Base-by-base conservation (phyloP, 2,329 filamentous ascomycete species). In the Claviceps sp. region DNA sequence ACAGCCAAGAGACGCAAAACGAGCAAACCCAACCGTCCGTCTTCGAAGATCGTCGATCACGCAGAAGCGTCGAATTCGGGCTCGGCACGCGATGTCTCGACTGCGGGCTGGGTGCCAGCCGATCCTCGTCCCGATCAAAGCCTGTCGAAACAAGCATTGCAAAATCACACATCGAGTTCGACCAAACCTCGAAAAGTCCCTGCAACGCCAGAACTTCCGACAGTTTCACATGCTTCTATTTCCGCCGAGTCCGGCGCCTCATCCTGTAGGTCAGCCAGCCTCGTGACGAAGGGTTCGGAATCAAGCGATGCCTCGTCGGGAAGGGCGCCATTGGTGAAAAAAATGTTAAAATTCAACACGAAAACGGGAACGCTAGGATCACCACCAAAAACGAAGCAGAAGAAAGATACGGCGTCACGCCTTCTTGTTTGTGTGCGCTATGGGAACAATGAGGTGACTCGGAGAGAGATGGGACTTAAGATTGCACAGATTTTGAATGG, bases 281-380 rank as follows among this genome's bases (percentile, higher is more conserved):
- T 18, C 34, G 4, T 37, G 37, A 24, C 37, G 30, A 45, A 45
- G 14, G 30, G 18, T n/a, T 13, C 41, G 8, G 40, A 38, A 42
- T 47, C 40, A 18, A 30, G 55, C 8, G 45, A 52, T 22, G 46
- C 57, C 37, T 54, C 51, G 30, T 45, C 57, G 37, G 37, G 53
- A 1, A 72, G 68, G 44, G 30, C 30, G 30, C 30, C 30, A 11
- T 34, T 11, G 30, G 30, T 34, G 9, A 34, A 34, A 11, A 81
- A 76, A 56, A 57, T 83, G 1, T 63, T 83, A 20, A 74, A 69
- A 55, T 72, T 82, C 58, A 82, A 84, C 55, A 70, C 72, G 1
- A 77, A 73, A 55, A 83, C 79, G 1, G 79, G 80, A 5, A 84
- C 79, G 2, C 74, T 83, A 48, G 78, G 79, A 4, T 79, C 79